Evolutionary conservation across 495 filamentous ascomycete genomes (phyloP), one percentile per base, ranked within the genome.

Genomic region (Neohortaea acidophila): DNA sequence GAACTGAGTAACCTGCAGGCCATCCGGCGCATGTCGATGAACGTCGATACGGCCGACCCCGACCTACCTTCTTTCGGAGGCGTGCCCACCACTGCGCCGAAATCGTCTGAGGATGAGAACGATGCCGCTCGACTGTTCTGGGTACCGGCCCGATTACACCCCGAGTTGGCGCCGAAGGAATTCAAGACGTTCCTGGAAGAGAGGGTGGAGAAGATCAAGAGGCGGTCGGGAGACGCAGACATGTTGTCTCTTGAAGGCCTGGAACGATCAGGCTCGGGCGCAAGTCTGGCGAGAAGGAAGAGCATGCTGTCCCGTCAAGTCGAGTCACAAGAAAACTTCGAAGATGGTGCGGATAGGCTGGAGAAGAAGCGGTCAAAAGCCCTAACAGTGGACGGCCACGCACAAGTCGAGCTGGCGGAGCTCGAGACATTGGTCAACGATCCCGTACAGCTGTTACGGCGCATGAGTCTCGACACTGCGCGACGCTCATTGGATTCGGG

Each of bases 131-230:
- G 82, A 44, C 59, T 96, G 34, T 83, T 94, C 39, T 99, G 89
- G 89, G 89, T 99, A 19, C 89, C 89, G 0, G 89, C 89, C 17
- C 72, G 85, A 39, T 65, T 96, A 13, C 89, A 99, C 51, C 89
- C 89, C 10, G 89, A 96, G 60, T 63, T 99, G 21, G 89, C 91
- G 20, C 91, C 89, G 4, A 84, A 78, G 56, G 91, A 94, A 52
- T 99, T 96, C 65, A 93, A 89, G 59, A 81, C 81, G 1, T 99
- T 96, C 51, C 68, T 99, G 0, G 87, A 96, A 52, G 89, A 85
- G 31, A 78, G 83, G 52, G 79, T 93, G 18, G 77, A 91, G 37
- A 73, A 81, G 10, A 92, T 96, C 49, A 79, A 84, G 59, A 65
- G 86, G 47, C 73, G 77, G 54, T 91, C 84, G 5, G 76, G 78